Conservation (phyloP, 2,329 filamentous ascomycete species). For the Lecanicillium sp. region DNA sequence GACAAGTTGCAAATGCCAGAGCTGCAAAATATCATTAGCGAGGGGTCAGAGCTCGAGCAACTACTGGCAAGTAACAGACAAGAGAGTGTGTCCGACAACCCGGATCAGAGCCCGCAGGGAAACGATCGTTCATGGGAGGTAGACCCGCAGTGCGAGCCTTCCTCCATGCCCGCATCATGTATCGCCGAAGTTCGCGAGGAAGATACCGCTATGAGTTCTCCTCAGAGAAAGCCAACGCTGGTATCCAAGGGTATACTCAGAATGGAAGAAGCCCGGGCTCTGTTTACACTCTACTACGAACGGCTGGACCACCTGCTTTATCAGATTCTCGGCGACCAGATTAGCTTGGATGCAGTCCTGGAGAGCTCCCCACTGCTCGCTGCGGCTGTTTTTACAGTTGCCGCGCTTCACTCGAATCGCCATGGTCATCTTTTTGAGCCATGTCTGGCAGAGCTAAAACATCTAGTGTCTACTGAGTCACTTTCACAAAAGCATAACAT, state of each 20-base stretch:
- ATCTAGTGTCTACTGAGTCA: slow-evolving; percentile 1
- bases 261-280: background rate
- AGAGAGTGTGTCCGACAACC: slow-evolving; percentile 14
- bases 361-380: slow-evolving; percentile 1
- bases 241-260: slow-evolving; percentile 1
- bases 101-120: slow-evolving; percentile 1
- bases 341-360: background rate
- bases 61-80: background rate
- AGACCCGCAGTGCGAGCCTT: slow-evolving; percentile 5
- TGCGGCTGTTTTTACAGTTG: slow-evolving; percentile 2
- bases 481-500: slow-evolving; percentile 2
- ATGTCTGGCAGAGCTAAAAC: background rate
- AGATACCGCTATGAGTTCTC: background rate
- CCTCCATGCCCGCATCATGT: slow-evolving; percentile 3
- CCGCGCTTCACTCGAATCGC: background rate
- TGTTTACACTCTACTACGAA: slow-evolving; percentile 2
- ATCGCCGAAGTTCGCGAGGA: background rate
- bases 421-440: slow-evolving; percentile 2
- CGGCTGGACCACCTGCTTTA: slow-evolving; percentile 4
- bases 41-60: background rate
- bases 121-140: slow-evolving; percentile 2
- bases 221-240: background rate
- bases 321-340: background rate
- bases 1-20: background rate
- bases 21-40: background rate